These are phyloP conservation scores for Aspergillus sp. DNA, from an alignment of 2,329 filamentous ascomycete genomes.

Conservation along the genomic window DNA sequence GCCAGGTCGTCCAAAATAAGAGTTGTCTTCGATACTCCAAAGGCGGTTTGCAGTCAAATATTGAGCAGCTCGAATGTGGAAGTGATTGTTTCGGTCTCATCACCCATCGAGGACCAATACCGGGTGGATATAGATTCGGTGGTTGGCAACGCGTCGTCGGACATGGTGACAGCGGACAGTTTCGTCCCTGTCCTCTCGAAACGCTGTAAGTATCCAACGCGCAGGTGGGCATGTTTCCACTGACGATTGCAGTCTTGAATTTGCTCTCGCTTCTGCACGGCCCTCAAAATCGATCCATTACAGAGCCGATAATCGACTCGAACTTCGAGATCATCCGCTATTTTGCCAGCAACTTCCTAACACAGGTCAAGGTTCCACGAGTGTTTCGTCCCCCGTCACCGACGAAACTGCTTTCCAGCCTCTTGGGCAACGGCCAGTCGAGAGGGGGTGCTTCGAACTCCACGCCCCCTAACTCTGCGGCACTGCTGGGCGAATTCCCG, in stretches of 20 bases:
- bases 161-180: constrained; percentile 63
- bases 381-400: constrained; percentile 74
- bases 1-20: constrained; percentile 24
- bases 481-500: constrained; percentile 35
- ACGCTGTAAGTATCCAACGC: constrained; percentile 47
- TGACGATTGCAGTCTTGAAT: constrained; percentile 51
- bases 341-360: constrained; percentile 53
- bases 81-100: constrained; percentile 58
- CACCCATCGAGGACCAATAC: constrained; percentile 52
- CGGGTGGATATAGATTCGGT: constrained; percentile 53
- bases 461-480: constrained; percentile 27
- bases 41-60: constrained; percentile 19
- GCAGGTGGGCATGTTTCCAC: constrained; percentile 1
- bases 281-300: constrained; percentile 38
- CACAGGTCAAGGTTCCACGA: constrained; percentile 49
- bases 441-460: constrained; percentile 24
- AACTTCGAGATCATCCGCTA: constrained; percentile 69
- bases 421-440: constrained; percentile 54
- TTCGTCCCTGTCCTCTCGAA: constrained; percentile 67
- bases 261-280: constrained; percentile 62
- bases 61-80: constrained; percentile 28
- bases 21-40: constrained; percentile 29
- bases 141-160: constrained; percentile 61
- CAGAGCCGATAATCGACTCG: constrained; percentile 62
- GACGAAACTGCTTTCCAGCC: constrained; percentile 78